Percentiles rank a stretch among this genome's conserved stretches.
Evolutionary conservation across 1,284 basidiomycete species (phyloP).

Genomic region (Boletus sp.): DNA sequence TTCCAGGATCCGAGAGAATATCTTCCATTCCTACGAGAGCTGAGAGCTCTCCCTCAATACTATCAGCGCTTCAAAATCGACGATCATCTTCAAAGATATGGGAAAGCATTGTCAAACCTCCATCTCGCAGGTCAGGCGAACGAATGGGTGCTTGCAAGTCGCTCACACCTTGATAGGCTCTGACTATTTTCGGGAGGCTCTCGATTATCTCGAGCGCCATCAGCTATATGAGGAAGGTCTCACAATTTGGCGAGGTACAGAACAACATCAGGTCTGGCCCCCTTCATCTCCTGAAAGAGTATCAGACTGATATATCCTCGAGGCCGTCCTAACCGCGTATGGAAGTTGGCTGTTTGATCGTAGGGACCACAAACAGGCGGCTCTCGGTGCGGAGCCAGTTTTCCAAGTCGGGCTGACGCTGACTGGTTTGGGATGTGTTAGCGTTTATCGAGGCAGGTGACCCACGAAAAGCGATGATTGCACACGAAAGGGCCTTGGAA

Average conservation of each 20-base stretch:
- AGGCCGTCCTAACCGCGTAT: constrained; percentile 72
- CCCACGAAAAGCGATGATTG: constrained; percentile 71
- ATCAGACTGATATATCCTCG: constrained; percentile 6
- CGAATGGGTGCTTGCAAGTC: neutral
- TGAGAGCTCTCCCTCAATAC: constrained; percentile 74
- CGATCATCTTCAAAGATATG: constrained; percentile 80
- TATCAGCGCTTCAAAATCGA: constrained; percentile 93
- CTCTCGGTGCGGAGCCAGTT: constrained; percentile 52
- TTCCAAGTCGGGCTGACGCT: neutral
- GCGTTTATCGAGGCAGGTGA: constrained; percentile 71
- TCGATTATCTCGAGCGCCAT: constrained; percentile 78
- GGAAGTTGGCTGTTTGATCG: constrained; percentile 88
- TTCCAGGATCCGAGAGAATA: constrained; percentile 94
- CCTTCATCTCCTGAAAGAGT: constrained; percentile 1
- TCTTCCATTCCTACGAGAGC: constrained; percentile 90
- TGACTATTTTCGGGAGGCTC: constrained; percentile 73
- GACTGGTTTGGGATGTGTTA: constrained; percentile 31
- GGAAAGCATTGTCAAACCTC: constrained; percentile 76
- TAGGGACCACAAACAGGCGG: constrained; percentile 81
- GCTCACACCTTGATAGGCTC: constrained; percentile 38
- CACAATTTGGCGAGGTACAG: constrained; percentile 64
- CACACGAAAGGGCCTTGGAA: constrained; percentile 80
- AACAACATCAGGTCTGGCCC: constrained; percentile 55
- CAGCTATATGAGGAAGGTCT: constrained; percentile 75
- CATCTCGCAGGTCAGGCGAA: constrained; percentile 58